Conservation (phyloP, 306 rosid species). For the Malus asiatica region DNA sequence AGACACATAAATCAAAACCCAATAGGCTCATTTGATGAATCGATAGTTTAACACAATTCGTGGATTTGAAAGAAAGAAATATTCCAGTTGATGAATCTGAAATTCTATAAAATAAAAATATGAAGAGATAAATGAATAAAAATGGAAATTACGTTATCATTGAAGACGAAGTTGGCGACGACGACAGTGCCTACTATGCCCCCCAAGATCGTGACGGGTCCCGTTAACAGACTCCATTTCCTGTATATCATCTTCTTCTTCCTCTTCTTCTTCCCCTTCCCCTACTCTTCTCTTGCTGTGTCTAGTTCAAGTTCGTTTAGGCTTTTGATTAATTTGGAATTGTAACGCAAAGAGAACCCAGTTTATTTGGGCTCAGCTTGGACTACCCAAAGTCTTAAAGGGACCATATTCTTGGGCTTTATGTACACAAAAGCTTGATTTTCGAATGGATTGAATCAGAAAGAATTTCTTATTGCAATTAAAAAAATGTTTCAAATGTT, state of each 20-base stretch:
- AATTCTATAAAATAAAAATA: background rate
- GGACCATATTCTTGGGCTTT: background rate
- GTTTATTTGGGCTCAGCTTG: background rate
- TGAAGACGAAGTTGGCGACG: constrained; percentile 36
- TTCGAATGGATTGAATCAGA: background rate
- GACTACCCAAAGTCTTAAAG: background rate
- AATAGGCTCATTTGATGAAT: background rate
- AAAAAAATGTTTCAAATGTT: no score
- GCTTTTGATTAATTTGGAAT: background rate
- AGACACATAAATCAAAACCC: background rate
- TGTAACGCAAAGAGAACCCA: background rate
- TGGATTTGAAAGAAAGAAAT: background rate
- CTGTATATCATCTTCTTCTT: constrained; percentile 65
- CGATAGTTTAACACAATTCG: background rate
- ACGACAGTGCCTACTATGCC: constrained; percentile 55
- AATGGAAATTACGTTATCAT: constrained; percentile 23
- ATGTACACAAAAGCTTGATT: background rate
- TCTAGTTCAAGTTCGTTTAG: background rate
- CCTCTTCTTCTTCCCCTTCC: background rate
- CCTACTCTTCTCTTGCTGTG: background rate
- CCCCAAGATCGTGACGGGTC: constrained; percentile 44
- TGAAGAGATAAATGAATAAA: background rate
- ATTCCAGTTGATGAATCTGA: background rate
- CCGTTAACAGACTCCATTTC: constrained; percentile 90
- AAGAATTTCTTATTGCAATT: no score